Evolutionary conservation across 208 protist species (phyloP).

Genomic region (Phytomonas sp.): DNA sequence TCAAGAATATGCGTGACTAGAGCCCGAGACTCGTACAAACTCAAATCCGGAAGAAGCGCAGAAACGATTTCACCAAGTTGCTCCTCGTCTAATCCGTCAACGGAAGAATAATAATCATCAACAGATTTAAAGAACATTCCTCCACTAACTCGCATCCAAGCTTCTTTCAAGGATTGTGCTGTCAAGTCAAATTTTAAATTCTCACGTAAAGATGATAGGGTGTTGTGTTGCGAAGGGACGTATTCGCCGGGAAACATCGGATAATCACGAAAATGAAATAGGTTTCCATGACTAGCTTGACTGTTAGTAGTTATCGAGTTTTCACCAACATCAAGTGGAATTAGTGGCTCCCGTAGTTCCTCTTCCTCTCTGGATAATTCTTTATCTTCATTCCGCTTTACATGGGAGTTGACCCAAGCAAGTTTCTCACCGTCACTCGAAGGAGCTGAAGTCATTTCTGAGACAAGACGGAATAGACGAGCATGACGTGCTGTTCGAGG

Average conservation of each 20-base stretch:
- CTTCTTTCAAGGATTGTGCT: slow-evolving; percentile 80
- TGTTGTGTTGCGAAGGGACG: slow-evolving; percentile 80
- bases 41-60: slow-evolving; percentile 65
- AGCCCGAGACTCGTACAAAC: slow-evolving; percentile 58
- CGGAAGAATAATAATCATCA: slow-evolving; percentile 78
- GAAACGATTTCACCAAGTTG: slow-evolving; percentile 82
- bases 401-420: slow-evolving; percentile 77
- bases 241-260: slow-evolving; percentile 90
- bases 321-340: slow-evolving; percentile 61
- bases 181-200: slow-evolving; percentile 73
- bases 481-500: slow-evolving; percentile 89
- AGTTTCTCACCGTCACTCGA: slow-evolving; percentile 70
- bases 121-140: slow-evolving; percentile 72
- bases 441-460: slow-evolving; percentile 24
- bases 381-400: slow-evolving; percentile 58
- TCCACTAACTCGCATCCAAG: slow-evolving; percentile 82
- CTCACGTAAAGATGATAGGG: slow-evolving; percentile 77
- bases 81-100: slow-evolving; percentile 79
- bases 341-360: slow-evolving; percentile 39
- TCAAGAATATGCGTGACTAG: slow-evolving; percentile 76
- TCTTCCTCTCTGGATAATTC: slow-evolving; percentile 72
- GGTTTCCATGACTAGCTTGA: slow-evolving; percentile 74
- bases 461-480: slow-evolving; percentile 61
- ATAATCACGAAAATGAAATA: slow-evolving; percentile 88
- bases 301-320: slow-evolving; percentile 51